Evolutionary conservation across 129 eudicot species (phyloP), one percentile per base, ranked within the genome.

Genomic region (Flaveria bidentis): DNA sequence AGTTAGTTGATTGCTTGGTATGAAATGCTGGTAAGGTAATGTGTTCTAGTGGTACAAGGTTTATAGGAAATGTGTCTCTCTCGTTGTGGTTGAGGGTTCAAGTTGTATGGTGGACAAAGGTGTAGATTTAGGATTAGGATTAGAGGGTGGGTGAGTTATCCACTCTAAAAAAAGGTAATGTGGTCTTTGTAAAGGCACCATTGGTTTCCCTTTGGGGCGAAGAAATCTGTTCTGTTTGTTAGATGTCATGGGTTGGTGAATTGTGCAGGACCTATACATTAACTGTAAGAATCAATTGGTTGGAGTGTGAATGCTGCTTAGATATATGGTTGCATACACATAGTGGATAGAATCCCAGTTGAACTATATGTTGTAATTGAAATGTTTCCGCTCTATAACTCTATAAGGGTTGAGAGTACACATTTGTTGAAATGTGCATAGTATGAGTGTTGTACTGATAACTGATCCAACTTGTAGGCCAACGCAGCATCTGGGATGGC

Each of bases 401-500:
- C n/a, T n/a, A n/a, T n/a, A 16, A 41, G 16, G 17, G n/a, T 5
- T 4, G 6, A 12, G n/a, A 22, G 28, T 9, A 6, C 30, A 9
- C 6, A 14, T 25, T 44, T 30, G 7, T 30, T 63, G 45, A 63
- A 28, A 63, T 30, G 69, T 63, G 30, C 30, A 63, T n/a, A 46
- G 5, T 25, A 39, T 16, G 23, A 10, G 9, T 75, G 52, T 20
- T 36, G 15, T 45, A 20, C 61, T 62, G 71, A 53, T 64, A 73
- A 13, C 23, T 25, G 8, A 41, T 74, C 1, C 46, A 23, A 73
- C 56, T 68, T 74, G 76, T 26, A 71, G 76, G 76, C 76, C 25
- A 71, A 83, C 39, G 76, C 83, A 58, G 83, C 86, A 46, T 80
- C 87, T 13, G 87, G 87, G 55, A 80, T 79, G 82, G 85, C 87